Conservation (phyloP, 2,329 filamentous ascomycete genomes). For the Endocalyx cinctus region DNA sequence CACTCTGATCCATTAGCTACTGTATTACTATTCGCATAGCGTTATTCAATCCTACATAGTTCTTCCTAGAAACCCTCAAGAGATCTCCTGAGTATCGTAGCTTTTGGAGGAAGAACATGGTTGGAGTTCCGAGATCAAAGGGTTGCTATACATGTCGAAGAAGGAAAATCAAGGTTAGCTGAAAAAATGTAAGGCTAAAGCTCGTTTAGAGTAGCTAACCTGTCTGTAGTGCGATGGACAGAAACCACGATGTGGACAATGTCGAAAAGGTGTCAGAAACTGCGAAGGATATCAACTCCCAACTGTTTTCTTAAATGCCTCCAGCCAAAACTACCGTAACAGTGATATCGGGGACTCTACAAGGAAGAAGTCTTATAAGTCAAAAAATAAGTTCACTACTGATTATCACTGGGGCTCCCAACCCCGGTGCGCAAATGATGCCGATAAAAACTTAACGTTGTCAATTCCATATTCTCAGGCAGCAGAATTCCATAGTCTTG, state of each 20-base stretch:
- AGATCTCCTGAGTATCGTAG: too few relatives aligned
- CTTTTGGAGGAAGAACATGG: too few relatives aligned
- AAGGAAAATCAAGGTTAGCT: slow-evolving; percentile 17
- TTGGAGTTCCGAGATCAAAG: slow-evolving; percentile 14
- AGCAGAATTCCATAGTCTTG: not conserved
- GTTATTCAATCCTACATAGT: too few relatives aligned
- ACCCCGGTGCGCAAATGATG: too few relatives aligned
- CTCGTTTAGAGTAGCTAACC: too few relatives aligned
- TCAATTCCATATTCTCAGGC: slow-evolving; percentile 2
- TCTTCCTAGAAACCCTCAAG: too few relatives aligned
- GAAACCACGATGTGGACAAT: slow-evolving; percentile 14
- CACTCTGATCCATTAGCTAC: too few relatives aligned
- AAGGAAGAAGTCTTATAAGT: not conserved
- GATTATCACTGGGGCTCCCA: slow-evolving; percentile 6
- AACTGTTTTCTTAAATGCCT: slow-evolving; percentile 13
- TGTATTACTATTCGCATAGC: too few relatives aligned
- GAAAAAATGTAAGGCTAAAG: not conserved
- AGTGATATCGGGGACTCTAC: not conserved
- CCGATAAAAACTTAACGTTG: not conserved
- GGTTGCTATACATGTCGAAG: slow-evolving; percentile 15
- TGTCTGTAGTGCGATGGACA: slow-evolving; percentile 13
- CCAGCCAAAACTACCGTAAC: slow-evolving; percentile 7
- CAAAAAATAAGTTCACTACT: slow-evolving; percentile 2
- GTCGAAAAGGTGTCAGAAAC: slow-evolving; percentile 13
- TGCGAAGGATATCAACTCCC: slow-evolving; percentile 13